Evolutionary conservation across 352 stramenopile genomes (phyloP).

Genomic region (Peronospora destructor): DNA sequence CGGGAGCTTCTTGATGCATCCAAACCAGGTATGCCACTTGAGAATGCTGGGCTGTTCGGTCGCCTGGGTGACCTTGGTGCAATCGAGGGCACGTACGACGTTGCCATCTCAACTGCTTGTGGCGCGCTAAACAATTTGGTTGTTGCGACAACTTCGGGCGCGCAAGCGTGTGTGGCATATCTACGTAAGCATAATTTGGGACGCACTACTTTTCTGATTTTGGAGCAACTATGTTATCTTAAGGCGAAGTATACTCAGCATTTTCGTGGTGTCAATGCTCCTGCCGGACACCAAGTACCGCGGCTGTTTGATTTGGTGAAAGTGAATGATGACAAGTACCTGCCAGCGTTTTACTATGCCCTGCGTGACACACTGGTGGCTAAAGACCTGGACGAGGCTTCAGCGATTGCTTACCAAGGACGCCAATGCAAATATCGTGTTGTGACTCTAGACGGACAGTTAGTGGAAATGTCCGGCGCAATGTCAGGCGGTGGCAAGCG

Average conservation of each 20-base stretch:
- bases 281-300: constrained; percentile 39
- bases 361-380: constrained; percentile 97
- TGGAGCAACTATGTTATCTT: constrained; percentile 94
- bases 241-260: constrained; percentile 58
- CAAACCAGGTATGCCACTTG: constrained; percentile 84
- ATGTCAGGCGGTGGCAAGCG: constrained; percentile 97
- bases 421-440: constrained; percentile 92
- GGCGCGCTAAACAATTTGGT: constrained; percentile 95
- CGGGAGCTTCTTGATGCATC: constrained; percentile 89
- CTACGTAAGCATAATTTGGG: constrained; percentile 93
- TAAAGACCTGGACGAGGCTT: constrained; percentile 90
- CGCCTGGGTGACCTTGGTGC: constrained; percentile 95
- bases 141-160: constrained; percentile 93
- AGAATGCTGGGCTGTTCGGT: constrained; percentile 89
- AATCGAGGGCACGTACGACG: constrained; percentile 95
- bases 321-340: constrained; percentile 84
- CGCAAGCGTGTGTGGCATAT: constrained; percentile 93
- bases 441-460: constrained; percentile 95
- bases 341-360: constrained; percentile 93
- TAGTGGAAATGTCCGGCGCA: constrained; percentile 98
- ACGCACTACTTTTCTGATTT: constrained; percentile 94
- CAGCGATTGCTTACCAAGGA: constrained; percentile 87
- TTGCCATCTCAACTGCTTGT: constrained; percentile 97
- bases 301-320: constrained; percentile 88
- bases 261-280: constrained; percentile 46